phyloP scores from a whole-genome alignment of 1,284 basidiomycete genomes.

The Moesziomyces antarcticus region DNA sequence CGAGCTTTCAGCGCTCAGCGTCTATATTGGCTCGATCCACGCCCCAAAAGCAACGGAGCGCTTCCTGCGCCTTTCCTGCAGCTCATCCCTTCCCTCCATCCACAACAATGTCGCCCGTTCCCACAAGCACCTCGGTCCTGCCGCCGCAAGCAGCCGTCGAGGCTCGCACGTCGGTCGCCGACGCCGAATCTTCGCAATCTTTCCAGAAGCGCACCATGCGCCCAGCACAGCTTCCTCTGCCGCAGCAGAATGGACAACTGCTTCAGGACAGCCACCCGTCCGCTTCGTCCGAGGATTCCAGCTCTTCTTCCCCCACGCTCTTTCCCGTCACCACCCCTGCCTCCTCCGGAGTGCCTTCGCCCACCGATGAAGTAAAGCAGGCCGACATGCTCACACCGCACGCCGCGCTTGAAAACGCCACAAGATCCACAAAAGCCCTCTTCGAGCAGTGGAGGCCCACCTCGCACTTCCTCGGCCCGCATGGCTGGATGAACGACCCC shows the following conservation, averaged over 20 bases:
- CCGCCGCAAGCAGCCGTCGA: neutral
- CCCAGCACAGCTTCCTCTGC: conserved; percentile 9
- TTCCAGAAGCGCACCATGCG: conserved; percentile 2
- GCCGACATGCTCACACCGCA: conserved; percentile 18
- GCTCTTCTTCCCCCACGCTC: conserved; percentile 2
- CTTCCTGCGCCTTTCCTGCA: neutral
- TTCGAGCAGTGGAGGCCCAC: conserved; percentile 49
- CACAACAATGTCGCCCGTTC: conserved; percentile 17
- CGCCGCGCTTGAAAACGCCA: neutral
- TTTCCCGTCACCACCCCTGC: conserved; percentile 18
- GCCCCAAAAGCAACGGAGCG: neutral
- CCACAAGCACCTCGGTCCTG: conserved; percentile 9
- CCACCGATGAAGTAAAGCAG: conserved; percentile 16
- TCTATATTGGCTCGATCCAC: neutral
- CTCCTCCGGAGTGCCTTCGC: conserved; percentile 21
- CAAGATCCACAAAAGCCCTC: neutral
- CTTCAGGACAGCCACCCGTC: conserved; percentile 4
- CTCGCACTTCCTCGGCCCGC: conserved; percentile 52
- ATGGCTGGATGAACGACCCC: conserved; percentile 61
- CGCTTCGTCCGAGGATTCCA: conserved; percentile 14
- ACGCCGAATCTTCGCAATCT: neutral
- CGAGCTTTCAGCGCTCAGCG: neutral
- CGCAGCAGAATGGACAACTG: conserved; percentile 2
- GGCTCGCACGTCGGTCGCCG: neutral
- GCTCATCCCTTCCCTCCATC: neutral